Conservation (phyloP, 495 filamentous ascomycete genomes). For the Talaromyces liani region DNA sequence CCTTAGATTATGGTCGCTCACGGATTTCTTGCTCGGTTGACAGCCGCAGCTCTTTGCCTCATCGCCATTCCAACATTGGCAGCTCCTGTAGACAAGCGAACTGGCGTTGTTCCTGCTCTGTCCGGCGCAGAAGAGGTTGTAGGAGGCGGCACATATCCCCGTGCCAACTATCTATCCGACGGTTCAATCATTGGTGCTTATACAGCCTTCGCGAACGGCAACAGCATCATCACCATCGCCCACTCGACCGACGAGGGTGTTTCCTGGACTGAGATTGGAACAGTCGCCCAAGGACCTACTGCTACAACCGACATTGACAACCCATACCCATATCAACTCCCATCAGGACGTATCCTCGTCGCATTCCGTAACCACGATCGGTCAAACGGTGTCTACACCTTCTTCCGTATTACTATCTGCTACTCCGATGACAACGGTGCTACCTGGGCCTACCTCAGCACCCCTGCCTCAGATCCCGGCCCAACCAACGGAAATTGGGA, state of each 20-base stretch:
- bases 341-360: constrained; percentile 35
- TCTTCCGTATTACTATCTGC: constrained; percentile 46
- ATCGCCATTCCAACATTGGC: neutral
- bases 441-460: constrained; percentile 39
- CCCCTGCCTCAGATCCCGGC: constrained; percentile 23
- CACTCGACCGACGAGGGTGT: constrained; percentile 33
- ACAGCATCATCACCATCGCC: constrained; percentile 27
- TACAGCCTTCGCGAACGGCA: constrained; percentile 22
- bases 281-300: constrained; percentile 15
- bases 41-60: constrained; percentile 2
- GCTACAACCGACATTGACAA: constrained; percentile 43
- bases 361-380: constrained; percentile 46
- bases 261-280: constrained; percentile 30
- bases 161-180: constrained; percentile 32
- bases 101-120: constrained; percentile 5
- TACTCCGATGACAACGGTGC: constrained; percentile 37
- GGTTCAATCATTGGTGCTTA: constrained; percentile 37
- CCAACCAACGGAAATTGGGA: constrained; percentile 41
- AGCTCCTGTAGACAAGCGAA: constrained; percentile 2
- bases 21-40: constrained; percentile 2
- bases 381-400: constrained; percentile 23
- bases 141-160: constrained; percentile 42
- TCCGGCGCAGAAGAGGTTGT: constrained; percentile 10
- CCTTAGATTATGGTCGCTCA: neutral
- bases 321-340: constrained; percentile 38